A percentile compares a stretch with the other conserved stretches of the same genome.
These are phyloP conservation scores for Saitozyma sp. DNA, from an alignment of 768 basidiomycete species.

Conservation along the genomic window DNA sequence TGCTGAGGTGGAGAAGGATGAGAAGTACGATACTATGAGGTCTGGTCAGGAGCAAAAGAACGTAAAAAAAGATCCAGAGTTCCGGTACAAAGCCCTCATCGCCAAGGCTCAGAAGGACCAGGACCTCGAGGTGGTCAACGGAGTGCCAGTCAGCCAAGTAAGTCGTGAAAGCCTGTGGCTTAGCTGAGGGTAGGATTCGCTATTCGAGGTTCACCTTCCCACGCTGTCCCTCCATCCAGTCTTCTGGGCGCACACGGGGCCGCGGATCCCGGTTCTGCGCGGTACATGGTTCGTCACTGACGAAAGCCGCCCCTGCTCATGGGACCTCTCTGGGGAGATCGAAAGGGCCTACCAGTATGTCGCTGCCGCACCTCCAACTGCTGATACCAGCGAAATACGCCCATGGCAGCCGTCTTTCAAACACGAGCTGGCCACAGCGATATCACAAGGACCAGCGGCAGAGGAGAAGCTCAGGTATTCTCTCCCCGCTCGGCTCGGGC, in stretches of 20 bases:
- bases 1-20: background rate
- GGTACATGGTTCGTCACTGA: slow-evolving; percentile 55
- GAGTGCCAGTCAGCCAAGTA: slow-evolving; percentile 50
- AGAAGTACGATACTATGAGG: background rate
- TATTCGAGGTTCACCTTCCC: slow-evolving; percentile 49
- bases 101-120: slow-evolving; percentile 34
- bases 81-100: slow-evolving; percentile 28
- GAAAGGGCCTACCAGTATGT: slow-evolving; percentile 52
- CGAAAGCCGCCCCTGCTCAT: slow-evolving; percentile 53
- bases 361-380: slow-evolving; percentile 5
- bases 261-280: slow-evolving; percentile 52
- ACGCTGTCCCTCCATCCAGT: slow-evolving; percentile 53
- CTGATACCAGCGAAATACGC: slow-evolving; percentile 43
- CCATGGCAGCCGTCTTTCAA: slow-evolving; percentile 55
- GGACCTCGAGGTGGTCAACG: slow-evolving; percentile 44
- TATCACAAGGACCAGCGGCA: slow-evolving; percentile 50
- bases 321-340: slow-evolving; percentile 52
- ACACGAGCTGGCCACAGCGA: slow-evolving; percentile 54
- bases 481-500: slow-evolving; percentile 41
- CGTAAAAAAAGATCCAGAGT: background rate
- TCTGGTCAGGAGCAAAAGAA: background rate
- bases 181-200: slow-evolving; percentile 37
- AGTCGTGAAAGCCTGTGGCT: slow-evolving; percentile 5
- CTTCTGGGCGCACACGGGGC: slow-evolving; percentile 55
- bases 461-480: slow-evolving; percentile 55